Base-by-base conservation (phyloP, 345 rosid species). In the Pugionium cornutum region DNA sequence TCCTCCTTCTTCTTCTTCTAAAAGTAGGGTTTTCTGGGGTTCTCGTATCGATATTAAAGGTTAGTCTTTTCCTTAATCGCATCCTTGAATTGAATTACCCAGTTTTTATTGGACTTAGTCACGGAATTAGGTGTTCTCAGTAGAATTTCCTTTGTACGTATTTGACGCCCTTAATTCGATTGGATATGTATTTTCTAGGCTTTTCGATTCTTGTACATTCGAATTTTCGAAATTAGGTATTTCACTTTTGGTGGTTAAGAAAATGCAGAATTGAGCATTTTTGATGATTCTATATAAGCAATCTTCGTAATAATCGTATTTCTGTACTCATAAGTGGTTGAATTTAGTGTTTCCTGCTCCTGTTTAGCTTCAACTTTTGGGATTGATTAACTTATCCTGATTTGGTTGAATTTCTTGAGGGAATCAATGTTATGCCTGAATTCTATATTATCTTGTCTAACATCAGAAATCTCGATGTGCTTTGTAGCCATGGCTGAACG, bases 401-500 rank as follows among this genome's bases (percentile, higher is more conserved):
- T 9, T 5, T 34, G 54, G 34, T 43, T 56, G 5, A 5, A 11
- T 29, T 40, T 56, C 30, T 37, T 6, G 9, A 33, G 31, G 25
- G 32, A 57, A 57, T 56, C 56, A 3, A 1, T n/a, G 31, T 55
- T 31, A 30, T 65, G 32, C 6, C 48, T 64, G 6, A 30, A 18
- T 46, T 5, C 9, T 39, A 18, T 18, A 35, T 1, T 25, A 39
- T 50, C 11, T 4, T 4, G 7, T 47, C 6, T 53, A 44, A 66
- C 47, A n/a, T 66, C 18, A 56, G 36, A n/a, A 37, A 10, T 55
- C 4, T 56, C 9, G 29, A 35, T 66, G 27, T 60, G 62, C 5
- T 57, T 52, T 55, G 54, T 63, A 75, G 70, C 39, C 25, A 75
- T 75, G 74, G 8, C 50, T 42, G 59, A 41, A 68, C 9, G 48